Percentiles rank a stretch among this genome's conserved stretches.
phyloP scores from a whole-genome alignment of 345 rosid genomes.

The Ceriops decandra region DNA sequence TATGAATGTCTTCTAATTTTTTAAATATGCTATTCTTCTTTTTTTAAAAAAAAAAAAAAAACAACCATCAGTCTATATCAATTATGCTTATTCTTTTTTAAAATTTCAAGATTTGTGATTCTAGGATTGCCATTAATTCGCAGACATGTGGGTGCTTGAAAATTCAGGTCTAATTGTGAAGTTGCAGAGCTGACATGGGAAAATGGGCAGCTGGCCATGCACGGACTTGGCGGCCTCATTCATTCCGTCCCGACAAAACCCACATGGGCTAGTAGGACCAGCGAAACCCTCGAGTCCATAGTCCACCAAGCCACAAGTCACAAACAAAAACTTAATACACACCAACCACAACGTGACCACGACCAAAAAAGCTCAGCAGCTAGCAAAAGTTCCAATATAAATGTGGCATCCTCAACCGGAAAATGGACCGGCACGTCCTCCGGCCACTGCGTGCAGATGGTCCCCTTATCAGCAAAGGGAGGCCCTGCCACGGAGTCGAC shows the following conservation, averaged over 20 bases:
- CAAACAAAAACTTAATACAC: background rate
- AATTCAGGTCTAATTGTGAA: conserved; percentile 43
- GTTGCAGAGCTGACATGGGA: conserved; percentile 52
- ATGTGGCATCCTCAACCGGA: conserved; percentile 8
- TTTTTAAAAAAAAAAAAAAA: too few species aligned
- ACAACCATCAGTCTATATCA: too few species aligned
- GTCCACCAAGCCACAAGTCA: conserved; percentile 42
- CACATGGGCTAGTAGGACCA: conserved; percentile 29
- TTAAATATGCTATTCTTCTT: too few species aligned
- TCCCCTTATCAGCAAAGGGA: conserved; percentile 21
- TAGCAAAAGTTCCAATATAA: background rate
- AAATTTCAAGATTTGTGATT: too few species aligned
- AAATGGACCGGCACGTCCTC: conserved; percentile 12
- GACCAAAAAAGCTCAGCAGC: background rate
- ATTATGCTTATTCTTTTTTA: too few species aligned
- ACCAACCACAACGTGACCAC: background rate
- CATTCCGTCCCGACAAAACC: conserved; percentile 25
- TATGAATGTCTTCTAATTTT: too few species aligned
- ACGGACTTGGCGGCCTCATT: conserved; percentile 36
- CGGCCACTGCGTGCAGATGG: background rate
- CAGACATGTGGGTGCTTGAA: background rate
- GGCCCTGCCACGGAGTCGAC: conserved; percentile 23
- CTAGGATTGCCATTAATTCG: too few species aligned
- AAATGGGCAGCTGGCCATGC: conserved; percentile 45
- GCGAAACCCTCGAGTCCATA: conserved; percentile 45